A percentile compares a stretch with the other conserved stretches of the same genome.
Evolutionary conservation across 257 asterid genomes (phyloP).

Genomic region (Anisodus acutangulus): DNA sequence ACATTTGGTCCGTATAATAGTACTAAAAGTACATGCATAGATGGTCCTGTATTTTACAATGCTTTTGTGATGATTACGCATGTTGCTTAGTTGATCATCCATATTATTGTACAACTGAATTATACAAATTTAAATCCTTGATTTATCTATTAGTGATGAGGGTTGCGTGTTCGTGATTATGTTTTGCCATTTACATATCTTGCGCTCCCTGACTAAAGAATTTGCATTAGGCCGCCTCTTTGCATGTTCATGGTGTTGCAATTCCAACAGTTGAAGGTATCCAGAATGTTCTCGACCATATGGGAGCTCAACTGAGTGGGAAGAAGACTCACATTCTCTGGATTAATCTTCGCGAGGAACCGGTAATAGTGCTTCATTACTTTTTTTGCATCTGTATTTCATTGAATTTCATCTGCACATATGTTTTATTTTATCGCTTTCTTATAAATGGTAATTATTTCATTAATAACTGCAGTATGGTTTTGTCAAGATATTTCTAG

Average conservation of each 20-base stretch:
- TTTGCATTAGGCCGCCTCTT: slow-evolving; percentile 61
- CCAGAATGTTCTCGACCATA: slow-evolving; percentile 84
- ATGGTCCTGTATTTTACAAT: slow-evolving; percentile 12
- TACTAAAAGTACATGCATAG: not conserved
- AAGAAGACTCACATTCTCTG: slow-evolving; percentile 75
- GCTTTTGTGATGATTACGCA: not conserved
- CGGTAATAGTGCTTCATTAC: slow-evolving; percentile 56
- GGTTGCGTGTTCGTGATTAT: not conserved
- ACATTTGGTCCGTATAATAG: slow-evolving; percentile 8
- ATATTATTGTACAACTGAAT: not conserved
- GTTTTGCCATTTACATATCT: not conserved
- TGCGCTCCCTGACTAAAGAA: slow-evolving; percentile 26
- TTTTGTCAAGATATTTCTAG: slow-evolving; percentile 11
- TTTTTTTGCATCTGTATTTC: not conserved
- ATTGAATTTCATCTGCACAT: not conserved
- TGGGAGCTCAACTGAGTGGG: slow-evolving; percentile 69
- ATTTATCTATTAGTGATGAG: not conserved
- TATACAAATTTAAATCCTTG: not conserved
- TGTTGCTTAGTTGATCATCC: not conserved
- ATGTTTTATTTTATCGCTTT: not conserved
- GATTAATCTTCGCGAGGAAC: slow-evolving; percentile 97
- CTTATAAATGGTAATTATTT: slow-evolving; percentile 1
- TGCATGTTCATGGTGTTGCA: slow-evolving; percentile 97
- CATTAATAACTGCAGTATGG: slow-evolving; percentile 1
- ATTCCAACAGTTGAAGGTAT: slow-evolving; percentile 94